A percentile compares a stretch with the other conserved stretches of the same genome.
These are phyloP conservation scores for Penicillium canescens DNA, from an alignment of 495 filamentous ascomycete species.

Conservation along the genomic window DNA sequence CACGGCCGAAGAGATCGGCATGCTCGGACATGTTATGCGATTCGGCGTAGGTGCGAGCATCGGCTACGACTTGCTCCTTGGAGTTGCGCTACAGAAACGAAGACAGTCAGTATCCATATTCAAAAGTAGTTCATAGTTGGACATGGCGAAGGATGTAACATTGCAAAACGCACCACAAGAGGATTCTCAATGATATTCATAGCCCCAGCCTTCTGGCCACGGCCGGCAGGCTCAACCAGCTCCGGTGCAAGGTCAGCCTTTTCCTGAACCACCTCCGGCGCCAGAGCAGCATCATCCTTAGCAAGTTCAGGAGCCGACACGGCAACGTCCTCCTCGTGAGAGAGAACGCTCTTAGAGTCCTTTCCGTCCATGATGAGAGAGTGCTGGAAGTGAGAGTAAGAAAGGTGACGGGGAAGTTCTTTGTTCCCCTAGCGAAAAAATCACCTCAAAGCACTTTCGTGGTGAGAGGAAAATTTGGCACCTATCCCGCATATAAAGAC, in stretches of 20 bases:
- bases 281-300: too few species aligned
- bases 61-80: conserved; percentile 26
- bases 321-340: conserved; percentile 1
- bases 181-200: conserved; percentile 47
- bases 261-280: too few species aligned
- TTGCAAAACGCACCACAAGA: conserved; percentile 32
- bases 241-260: too few species aligned
- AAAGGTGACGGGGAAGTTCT: too few species aligned
- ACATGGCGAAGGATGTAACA: background rate
- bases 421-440: background rate
- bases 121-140: background rate
- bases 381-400: too few species aligned
- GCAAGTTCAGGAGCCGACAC: background rate
- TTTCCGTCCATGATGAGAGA: too few species aligned
- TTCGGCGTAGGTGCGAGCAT: conserved; percentile 42
- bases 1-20: conserved; percentile 41
- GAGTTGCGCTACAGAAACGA: conserved; percentile 30
- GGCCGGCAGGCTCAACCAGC: too few species aligned
- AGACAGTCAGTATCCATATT: background rate
- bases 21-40: conserved; percentile 39
- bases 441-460: background rate
- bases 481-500: conserved; percentile 6
- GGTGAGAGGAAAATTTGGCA: conserved; percentile 1
- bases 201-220: conserved; percentile 10
- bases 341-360: background rate